Percentiles rank a stretch among this genome's conserved stretches.
Conservation (phyloP, 129 eudicot species). For the Saussurea involucrata region DNA sequence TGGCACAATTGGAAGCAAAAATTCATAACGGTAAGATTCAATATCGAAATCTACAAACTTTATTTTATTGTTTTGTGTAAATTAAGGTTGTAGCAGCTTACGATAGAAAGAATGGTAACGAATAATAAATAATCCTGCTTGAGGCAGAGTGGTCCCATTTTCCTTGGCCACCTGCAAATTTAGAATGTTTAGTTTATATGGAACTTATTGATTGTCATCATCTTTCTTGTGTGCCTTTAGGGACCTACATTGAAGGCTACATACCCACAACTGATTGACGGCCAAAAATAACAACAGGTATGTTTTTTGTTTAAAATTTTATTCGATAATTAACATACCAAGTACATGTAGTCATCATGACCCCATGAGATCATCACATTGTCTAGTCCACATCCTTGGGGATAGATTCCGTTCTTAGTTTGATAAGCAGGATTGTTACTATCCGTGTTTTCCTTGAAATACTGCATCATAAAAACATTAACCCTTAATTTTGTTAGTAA, state of each 20-base stretch:
- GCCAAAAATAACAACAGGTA: background rate
- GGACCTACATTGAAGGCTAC: background rate
- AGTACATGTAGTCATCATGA: constrained; percentile 93
- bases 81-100: constrained; percentile 25
- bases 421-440: constrained; percentile 50
- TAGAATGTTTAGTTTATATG: background rate
- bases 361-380: constrained; percentile 93
- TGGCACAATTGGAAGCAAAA: too few species aligned
- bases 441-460: constrained; percentile 66
- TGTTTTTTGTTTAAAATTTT: background rate
- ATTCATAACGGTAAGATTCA: background rate
- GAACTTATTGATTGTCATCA: background rate
- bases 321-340: constrained; percentile 46
- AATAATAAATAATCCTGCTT: constrained; percentile 72
- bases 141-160: constrained; percentile 71
- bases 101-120: constrained; percentile 88
- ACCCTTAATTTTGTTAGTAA: background rate
- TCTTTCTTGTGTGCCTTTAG: background rate
- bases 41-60: background rate
- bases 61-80: background rate
- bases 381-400: constrained; percentile 79
- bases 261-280: background rate
- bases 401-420: constrained; percentile 66
- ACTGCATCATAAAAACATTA: constrained; percentile 29
- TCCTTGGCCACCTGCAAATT: constrained; percentile 72